Conservation (phyloP, 176 grass and related monocot genomes). For the Eremochloa ophiuroides region DNA sequence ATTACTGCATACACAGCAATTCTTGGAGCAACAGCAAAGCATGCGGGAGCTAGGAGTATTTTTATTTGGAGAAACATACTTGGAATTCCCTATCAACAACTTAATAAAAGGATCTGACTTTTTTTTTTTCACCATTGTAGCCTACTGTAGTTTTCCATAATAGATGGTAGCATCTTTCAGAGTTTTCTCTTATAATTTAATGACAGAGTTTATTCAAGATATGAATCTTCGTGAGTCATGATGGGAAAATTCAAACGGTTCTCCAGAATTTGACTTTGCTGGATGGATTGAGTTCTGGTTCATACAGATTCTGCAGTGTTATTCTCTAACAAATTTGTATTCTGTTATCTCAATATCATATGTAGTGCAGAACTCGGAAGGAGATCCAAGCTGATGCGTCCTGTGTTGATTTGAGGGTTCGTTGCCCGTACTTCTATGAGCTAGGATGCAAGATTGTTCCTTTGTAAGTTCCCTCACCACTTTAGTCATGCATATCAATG, state of each 20-base stretch:
- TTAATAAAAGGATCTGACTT: not conserved
- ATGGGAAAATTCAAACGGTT: not conserved
- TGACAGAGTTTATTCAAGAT: not conserved
- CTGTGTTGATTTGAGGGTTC: constrained; percentile 76
- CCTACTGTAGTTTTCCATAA: not conserved
- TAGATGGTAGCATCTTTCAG: not conserved
- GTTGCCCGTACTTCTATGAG: constrained; percentile 87
- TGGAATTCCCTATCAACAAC: not conserved
- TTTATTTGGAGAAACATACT: not conserved
- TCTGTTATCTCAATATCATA: not conserved
- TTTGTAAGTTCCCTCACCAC: constrained; percentile 51
- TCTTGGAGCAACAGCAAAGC: not conserved
- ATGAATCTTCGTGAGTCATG: not conserved
- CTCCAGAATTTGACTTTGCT: not conserved
- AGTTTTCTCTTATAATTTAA: not conserved
- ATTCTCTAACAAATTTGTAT: not conserved
- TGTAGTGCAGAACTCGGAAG: constrained; percentile 65
- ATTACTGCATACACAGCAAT: not conserved
- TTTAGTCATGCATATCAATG: not conserved
- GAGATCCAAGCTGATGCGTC: constrained; percentile 96
- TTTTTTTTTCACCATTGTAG: not conserved
- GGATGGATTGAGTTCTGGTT: not conserved
- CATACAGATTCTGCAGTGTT: not conserved
- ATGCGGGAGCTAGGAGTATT: not conserved
- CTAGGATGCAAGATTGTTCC: constrained; percentile 89